A percentile compares a stretch with the other conserved stretches of the same genome.
Conservation (phyloP, 2,329 filamentous ascomycete species). For the Monilinia aucupariae region DNA sequence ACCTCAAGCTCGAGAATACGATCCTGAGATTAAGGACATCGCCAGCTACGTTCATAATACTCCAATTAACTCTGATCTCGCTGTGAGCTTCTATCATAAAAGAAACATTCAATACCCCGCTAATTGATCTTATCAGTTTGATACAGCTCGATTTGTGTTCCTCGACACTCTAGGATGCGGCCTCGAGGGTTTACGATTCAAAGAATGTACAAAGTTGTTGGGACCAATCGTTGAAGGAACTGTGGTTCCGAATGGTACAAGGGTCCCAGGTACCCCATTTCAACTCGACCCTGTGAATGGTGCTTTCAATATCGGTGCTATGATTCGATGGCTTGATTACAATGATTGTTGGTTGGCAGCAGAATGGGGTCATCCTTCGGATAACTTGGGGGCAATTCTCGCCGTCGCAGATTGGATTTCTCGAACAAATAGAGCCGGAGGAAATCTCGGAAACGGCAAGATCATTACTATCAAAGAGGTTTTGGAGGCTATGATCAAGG, state of each 20-base stretch:
- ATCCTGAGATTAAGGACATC: conserved; percentile 92
- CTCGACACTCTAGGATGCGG: conserved; percentile 96
- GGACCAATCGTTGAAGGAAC: conserved; percentile 90
- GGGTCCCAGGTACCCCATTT: conserved; percentile 86
- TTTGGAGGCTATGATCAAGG: conserved; percentile 97
- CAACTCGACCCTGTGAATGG: conserved; percentile 92
- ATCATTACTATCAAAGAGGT: conserved; percentile 85
- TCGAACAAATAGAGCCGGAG: conserved; percentile 71
- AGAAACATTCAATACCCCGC: conserved; percentile 17
- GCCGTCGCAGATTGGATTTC: conserved; percentile 97
- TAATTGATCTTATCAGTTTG: conserved; percentile 54
- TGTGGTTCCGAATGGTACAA: conserved; percentile 83
- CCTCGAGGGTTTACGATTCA: conserved; percentile 90
- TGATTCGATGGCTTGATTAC: conserved; percentile 99
- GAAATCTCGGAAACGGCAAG: conserved; percentile 81
- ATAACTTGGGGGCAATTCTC: conserved; percentile 95
- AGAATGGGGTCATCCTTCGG: conserved; percentile 97
- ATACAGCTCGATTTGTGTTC: conserved; percentile 94
- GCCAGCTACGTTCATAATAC: conserved; percentile 92
- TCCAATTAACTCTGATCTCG: conserved; percentile 83
- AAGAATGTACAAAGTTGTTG: conserved; percentile 91
- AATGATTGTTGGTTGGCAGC: conserved; percentile 99
- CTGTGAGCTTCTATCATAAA: conserved; percentile 54
- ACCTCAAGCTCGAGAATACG: conserved; percentile 59
- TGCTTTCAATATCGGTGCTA: conserved; percentile 97